Percentiles rank a stretch among this genome's conserved stretches.
These are phyloP conservation scores for Allium cepa DNA, from an alignment of 106 monocot species.

Conservation along the genomic window DNA sequence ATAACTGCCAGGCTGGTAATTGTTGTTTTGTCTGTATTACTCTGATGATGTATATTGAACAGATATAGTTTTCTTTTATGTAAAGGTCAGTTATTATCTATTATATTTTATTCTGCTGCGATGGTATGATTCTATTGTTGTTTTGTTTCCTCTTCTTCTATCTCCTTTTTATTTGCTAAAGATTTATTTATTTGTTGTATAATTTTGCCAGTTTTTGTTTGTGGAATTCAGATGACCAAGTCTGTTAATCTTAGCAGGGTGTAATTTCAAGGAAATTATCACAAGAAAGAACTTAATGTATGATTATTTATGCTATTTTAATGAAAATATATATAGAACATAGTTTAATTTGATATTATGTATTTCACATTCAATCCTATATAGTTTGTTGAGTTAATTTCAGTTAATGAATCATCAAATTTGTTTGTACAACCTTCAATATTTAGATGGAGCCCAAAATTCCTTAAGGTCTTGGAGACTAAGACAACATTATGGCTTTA, in stretches of 20 bases:
- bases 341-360: neutral
- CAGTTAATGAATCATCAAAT: neutral
- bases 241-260: too few relatives aligned
- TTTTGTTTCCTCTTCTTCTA: too few relatives aligned
- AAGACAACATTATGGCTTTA: constrained; percentile 46
- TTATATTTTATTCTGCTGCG: too few relatives aligned
- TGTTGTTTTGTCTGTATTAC: too few relatives aligned
- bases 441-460: constrained; percentile 8
- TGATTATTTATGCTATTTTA: neutral
- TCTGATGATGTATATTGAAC: too few relatives aligned
- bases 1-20: too few relatives aligned
- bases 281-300: too few relatives aligned
- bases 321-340: neutral
- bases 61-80: too few relatives aligned
- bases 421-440: neutral
- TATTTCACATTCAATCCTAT: neutral
- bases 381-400: neutral
- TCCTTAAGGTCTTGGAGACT: constrained; percentile 10
- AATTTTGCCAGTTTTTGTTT: neutral
- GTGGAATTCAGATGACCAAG: too few relatives aligned
- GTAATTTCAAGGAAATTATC: too few relatives aligned
- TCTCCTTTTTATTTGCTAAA: neutral
- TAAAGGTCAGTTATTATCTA: too few relatives aligned
- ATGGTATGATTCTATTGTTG: too few relatives aligned
- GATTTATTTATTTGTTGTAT: neutral